Percentiles rank a stretch among this genome's conserved stretches.
Evolutionary conservation across 2,329 filamentous ascomycete genomes (phyloP).

Genomic region (Aureobasidium mangrovei): DNA sequence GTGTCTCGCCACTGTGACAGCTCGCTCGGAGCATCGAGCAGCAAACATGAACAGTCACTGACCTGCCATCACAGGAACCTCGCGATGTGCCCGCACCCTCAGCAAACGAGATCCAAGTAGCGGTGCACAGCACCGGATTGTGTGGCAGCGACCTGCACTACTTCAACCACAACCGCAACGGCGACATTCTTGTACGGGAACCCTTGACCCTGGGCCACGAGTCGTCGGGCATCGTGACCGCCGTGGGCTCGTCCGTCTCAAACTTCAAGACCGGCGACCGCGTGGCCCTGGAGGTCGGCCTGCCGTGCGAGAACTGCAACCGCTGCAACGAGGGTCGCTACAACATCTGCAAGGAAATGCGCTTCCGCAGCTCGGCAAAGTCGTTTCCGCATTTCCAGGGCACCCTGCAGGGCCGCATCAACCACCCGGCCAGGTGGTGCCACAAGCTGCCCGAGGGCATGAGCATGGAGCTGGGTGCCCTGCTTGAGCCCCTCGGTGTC

Average conservation of each 20-base stretch:
- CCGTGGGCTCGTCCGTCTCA: constrained; percentile 48
- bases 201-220: constrained; percentile 75
- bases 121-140: constrained; percentile 57
- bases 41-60: not conserved
- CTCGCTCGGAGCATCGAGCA: not conserved
- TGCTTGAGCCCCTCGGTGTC: constrained; percentile 53
- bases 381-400: constrained; percentile 54
- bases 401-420: constrained; percentile 54
- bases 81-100: constrained; percentile 40
- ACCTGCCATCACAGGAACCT: constrained; percentile 40
- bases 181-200: constrained; percentile 71
- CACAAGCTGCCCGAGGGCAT: constrained; percentile 48
- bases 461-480: constrained; percentile 47
- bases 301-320: constrained; percentile 62
- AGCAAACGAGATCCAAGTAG: constrained; percentile 52
- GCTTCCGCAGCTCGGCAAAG: constrained; percentile 52
- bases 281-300: constrained; percentile 86
- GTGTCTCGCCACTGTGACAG: not conserved
- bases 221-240: constrained; percentile 69
- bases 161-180: constrained; percentile 79
- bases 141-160: constrained; percentile 73
- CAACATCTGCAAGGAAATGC: constrained; percentile 53
- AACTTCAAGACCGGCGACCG: constrained; percentile 63
- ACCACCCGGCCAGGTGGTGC: constrained; percentile 53
- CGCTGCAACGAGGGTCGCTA: constrained; percentile 50